A percentile compares a stretch with the other conserved stretches of the same genome.
Evolutionary conservation across 208 protist species (phyloP).

Genomic region (Wallacemonas sp.): DNA sequence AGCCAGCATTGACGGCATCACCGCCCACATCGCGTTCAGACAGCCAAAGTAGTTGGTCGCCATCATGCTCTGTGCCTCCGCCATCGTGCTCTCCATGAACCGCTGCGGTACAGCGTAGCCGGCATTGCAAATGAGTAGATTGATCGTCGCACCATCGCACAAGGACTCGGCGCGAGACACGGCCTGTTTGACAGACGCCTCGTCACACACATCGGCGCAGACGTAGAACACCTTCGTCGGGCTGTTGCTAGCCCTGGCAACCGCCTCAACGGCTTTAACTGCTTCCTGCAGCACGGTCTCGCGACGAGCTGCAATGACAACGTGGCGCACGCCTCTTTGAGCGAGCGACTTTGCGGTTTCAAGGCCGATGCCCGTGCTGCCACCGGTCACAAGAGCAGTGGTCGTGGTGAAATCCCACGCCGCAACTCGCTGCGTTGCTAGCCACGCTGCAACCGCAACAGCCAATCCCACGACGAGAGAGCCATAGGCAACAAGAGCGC

Average conservation of each 20-base stretch:
- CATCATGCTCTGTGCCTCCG: conserved; percentile 74
- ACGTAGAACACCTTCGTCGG: conserved; percentile 62
- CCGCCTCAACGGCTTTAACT: conserved; percentile 38
- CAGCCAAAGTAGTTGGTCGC: conserved; percentile 91
- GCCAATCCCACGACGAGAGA: conserved; percentile 27
- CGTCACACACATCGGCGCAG: conserved; percentile 77
- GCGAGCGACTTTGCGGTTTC: conserved; percentile 65
- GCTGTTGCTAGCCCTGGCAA: conserved; percentile 21
- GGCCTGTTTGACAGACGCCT: conserved; percentile 38
- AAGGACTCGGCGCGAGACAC: conserved; percentile 27
- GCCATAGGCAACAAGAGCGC: neutral
- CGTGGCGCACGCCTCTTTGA: conserved; percentile 35
- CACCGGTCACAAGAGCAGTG: conserved; percentile 81
- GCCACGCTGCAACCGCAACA: conserved; percentile 19
- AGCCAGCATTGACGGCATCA: conserved; percentile 77
- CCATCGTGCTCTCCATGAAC: conserved; percentile 68
- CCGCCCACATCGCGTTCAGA: conserved; percentile 59
- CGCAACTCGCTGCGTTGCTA: conserved; percentile 61
- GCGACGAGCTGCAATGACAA: conserved; percentile 76
- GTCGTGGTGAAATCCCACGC: conserved; percentile 50
- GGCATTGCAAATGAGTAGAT: conserved; percentile 84
- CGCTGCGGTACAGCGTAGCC: conserved; percentile 81
- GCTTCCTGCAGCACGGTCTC: conserved; percentile 58
- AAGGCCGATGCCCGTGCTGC: conserved; percentile 83
- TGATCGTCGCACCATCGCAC: conserved; percentile 41